Evolutionary conservation across 2,329 filamentous ascomycete species (phyloP), one percentile per base, ranked within the genome.

Genomic region (Trichoderma arundinaceum): DNA sequence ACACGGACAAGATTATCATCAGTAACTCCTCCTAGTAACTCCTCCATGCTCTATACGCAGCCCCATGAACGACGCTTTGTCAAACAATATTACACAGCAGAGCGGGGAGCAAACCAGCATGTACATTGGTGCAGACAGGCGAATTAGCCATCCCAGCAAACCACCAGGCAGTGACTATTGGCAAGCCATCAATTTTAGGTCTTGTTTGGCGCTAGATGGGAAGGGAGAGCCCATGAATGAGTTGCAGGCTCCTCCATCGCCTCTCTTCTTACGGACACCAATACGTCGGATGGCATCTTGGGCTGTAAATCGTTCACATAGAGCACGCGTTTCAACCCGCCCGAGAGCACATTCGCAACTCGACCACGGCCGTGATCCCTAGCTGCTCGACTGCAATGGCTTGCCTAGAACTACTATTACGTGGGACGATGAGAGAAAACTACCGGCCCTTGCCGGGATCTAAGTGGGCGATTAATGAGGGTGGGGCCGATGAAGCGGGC

Each of bases 101-200:
- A n/a, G 8, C n/a, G 48, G 28, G 48, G 48, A n/a, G 33, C 15
- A 49, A 19, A 0, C 8, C 57, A 2, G 38, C 35, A 41, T 10
- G 19, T 1, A 60, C 22, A 13, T 13, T 48, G 44, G 4, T 33
- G 19, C 22, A 3, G 44, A 19, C 28, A 43, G 8, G 44, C 8
- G 35, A 51, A n/a, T 38, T 15, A 22, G 19, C 44, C 13, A 17
- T 35, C 19, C 12, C 33, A 13, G 35, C 57, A 60, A 60, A 51
- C 57, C 1, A n/a, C 9, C 15, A 48, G 49, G 44, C 44, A 35
- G 33, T n/a, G 57, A 33, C 57, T 51, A 60, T 60, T 49, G 35
- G 57, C 9, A 41, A 60, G 57, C 57, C 44, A 51, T 43, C 35
- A 2, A 33, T 15, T 13, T 19, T 13, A 17, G 15, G 46, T 44